These are phyloP conservation scores for Dovyalis caffra DNA, from an alignment of 345 rosid species.

Conservation along the genomic window DNA sequence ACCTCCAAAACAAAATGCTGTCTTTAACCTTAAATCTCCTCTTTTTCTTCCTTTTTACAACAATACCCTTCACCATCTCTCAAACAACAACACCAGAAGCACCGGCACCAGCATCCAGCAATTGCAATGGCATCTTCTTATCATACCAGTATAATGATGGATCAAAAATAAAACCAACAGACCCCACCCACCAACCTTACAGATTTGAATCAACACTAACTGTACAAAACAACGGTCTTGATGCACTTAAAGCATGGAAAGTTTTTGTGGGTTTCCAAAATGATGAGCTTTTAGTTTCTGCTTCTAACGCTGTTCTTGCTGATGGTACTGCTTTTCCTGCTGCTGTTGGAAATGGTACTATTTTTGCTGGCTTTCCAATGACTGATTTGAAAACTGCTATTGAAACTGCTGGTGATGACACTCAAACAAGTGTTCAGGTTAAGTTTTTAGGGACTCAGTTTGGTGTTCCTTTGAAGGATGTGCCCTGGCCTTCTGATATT, in stretches of 20 bases:
- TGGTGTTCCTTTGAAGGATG: constrained; percentile 58
- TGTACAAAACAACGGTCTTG: constrained; percentile 66
- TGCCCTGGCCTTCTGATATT: constrained; percentile 69
- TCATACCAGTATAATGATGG: constrained; percentile 59
- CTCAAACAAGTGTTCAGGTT: constrained; percentile 74
- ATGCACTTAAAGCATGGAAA: constrained; percentile 72
- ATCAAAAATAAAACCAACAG: constrained; percentile 53
- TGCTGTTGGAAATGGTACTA: constrained; percentile 73
- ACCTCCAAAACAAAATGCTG: constrained; percentile 14
- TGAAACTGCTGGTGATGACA: constrained; percentile 83
- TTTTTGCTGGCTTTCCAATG: constrained; percentile 69
- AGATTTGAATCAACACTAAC: constrained; percentile 76
- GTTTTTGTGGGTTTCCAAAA: constrained; percentile 67
- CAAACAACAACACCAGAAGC: constrained; percentile 41
- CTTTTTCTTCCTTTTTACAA: background rate
- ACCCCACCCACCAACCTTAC: constrained; percentile 67
- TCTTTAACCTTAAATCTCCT: constrained; percentile 18
- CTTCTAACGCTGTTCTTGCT: constrained; percentile 64
- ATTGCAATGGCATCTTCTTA: constrained; percentile 72
- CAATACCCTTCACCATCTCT: constrained; percentile 35
- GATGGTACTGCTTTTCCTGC: constrained; percentile 75
- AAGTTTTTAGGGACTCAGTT: constrained; percentile 87
- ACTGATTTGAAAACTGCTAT: constrained; percentile 87
- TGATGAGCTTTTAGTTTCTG: constrained; percentile 74
- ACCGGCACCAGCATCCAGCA: constrained; percentile 45